Base-by-base conservation (phyloP, 2,329 filamentous ascomycete genomes). In the Diaporthe vaccinii region DNA sequence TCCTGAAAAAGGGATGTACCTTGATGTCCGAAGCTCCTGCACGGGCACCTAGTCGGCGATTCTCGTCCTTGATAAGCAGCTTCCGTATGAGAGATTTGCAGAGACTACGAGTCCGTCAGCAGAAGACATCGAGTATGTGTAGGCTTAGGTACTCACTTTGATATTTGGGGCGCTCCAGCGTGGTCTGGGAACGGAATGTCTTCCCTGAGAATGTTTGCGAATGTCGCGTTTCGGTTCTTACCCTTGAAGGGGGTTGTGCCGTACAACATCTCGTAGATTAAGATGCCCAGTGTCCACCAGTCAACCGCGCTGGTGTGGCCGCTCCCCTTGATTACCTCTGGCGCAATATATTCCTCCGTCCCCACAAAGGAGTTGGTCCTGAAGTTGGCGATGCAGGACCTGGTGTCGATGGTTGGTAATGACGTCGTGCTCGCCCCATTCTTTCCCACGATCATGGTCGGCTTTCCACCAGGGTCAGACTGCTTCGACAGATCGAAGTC, bases 401-500 rank as follows among this genome's bases (percentile, higher is more conserved):
- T 97, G 41, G 97, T 99, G 84, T 99, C 97, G 82, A 99, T 98
- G n/a, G 96, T 97, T 20, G 96, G 96, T 78, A 98, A 88, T 58
- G 95, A 96, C 76, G 93, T 95, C 10, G 94, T 93, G 73, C 95
- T 96, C 53, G 95, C 93, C 72, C 96, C 96, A 79, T 94, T 96
- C 83, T 95, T 95, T 79, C 94, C 95, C 76, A 98, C 90, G 81
- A 99, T 98, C 96, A 99, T 98, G 34, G 96, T 98, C 67, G 97
- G 97, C 82, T 96, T 96, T 86, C 97, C 97, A 81, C 96, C 97
- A 22, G 95, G 93, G 79, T 97, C 97, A 9, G 97, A 99, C 85
- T 99, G 97, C 85, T 99, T 99, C 14, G 96, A 98, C 77, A 99
- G 86, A 85, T 99, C 97, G 85, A 99, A 99, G 86, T 99, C 97